A percentile compares a stretch with the other conserved stretches of the same genome.
phyloP scores from a whole-genome alignment of 768 basidiomycete species.

The Russula griseocarnosa region DNA sequence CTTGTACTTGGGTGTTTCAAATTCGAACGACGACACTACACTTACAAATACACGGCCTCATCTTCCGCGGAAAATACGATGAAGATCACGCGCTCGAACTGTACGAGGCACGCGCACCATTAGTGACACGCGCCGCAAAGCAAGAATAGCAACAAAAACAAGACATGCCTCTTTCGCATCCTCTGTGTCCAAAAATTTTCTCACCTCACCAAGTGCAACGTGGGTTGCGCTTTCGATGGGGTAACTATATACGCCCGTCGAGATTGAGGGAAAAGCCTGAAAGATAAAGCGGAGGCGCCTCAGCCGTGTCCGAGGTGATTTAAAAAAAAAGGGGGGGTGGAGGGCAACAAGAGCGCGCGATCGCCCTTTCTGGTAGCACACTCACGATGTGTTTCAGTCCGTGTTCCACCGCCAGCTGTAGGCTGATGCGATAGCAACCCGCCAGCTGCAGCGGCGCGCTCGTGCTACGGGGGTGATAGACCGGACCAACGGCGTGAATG shows the following conservation, averaged over 20 bases:
- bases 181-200: constrained; percentile 55
- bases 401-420: constrained; percentile 58
- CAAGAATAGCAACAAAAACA: background rate
- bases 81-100: constrained; percentile 70
- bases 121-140: background rate
- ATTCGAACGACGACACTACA: constrained; percentile 19
- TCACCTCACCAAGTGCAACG: constrained; percentile 57
- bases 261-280: constrained; percentile 78
- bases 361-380: constrained; percentile 35
- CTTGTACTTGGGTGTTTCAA: constrained; percentile 11
- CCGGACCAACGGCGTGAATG: constrained; percentile 80
- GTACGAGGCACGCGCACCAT: background rate
- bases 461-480: constrained; percentile 48
- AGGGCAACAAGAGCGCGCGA: background rate
- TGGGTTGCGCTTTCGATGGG: constrained; percentile 69
- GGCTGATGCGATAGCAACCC: constrained; percentile 64
- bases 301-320: background rate
- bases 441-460: constrained; percentile 51
- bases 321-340: background rate
- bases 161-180: constrained; percentile 39
- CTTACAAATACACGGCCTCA: constrained; percentile 61
- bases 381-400: constrained; percentile 62
- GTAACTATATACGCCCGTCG: constrained; percentile 76
- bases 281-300: no score
- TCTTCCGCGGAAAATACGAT: constrained; percentile 69